phyloP scores from a whole-genome alignment of 805 yeast species.

The Saccharomycopsis vini region DNA sequence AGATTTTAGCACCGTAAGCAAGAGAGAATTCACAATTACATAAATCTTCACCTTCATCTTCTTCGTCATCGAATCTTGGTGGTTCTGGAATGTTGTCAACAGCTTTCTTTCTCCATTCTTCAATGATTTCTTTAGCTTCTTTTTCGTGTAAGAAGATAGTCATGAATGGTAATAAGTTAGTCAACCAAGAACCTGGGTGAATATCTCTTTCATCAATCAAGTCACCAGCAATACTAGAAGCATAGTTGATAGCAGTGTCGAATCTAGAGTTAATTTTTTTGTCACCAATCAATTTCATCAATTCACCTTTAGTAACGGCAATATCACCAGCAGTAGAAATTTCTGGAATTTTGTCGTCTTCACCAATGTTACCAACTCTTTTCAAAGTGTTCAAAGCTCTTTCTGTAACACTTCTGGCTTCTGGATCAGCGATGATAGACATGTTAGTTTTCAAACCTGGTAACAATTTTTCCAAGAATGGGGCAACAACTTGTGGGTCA shows the following conservation, averaged over 20 bases:
- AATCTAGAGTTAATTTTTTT: constrained; percentile 62
- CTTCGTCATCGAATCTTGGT: constrained; percentile 92
- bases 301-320: constrained; percentile 73
- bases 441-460: constrained; percentile 94
- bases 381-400: constrained; percentile 96
- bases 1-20: constrained; percentile 99
- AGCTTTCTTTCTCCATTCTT: constrained; percentile 91
- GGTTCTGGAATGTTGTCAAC: constrained; percentile 97
- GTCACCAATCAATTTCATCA: constrained; percentile 62
- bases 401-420: constrained; percentile 96
- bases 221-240: constrained; percentile 97
- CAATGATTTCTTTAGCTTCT: constrained; percentile 83
- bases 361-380: constrained; percentile 97
- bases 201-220: constrained; percentile 96
- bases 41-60: constrained; percentile 98
- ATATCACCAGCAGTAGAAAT: constrained; percentile 98
- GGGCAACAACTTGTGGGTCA: constrained; percentile 99
- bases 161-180: constrained; percentile 84
- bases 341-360: constrained; percentile 87
- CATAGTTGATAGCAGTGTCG: constrained; percentile 66
- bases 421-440: constrained; percentile 98
- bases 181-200: constrained; percentile 87
- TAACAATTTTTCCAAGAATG: constrained; percentile 89
- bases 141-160: constrained; percentile 92
- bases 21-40: constrained; percentile 99